A percentile compares a stretch with the other conserved stretches of the same genome.
Evolutionary conservation across 176 grass and related monocot genomes (phyloP).

Genomic region (Aegilops speltoides): DNA sequence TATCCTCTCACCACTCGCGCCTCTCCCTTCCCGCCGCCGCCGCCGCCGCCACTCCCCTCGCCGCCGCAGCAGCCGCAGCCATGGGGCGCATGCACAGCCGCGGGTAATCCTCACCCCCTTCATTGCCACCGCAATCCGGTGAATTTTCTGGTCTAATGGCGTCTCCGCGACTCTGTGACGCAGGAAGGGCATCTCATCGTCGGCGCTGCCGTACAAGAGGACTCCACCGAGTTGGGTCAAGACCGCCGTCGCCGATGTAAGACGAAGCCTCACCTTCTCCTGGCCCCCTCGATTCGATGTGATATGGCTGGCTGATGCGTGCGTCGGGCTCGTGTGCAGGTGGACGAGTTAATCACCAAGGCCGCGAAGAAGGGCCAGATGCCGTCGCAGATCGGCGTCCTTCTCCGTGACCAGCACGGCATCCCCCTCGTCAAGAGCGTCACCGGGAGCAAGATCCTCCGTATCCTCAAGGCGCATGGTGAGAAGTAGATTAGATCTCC

Average conservation of each 20-base stretch:
- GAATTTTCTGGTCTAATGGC: slow-evolving; percentile 33
- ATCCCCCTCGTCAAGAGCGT: slow-evolving; percentile 76
- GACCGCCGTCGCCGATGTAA: slow-evolving; percentile 58
- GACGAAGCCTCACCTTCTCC: not conserved
- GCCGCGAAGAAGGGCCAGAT: slow-evolving; percentile 74
- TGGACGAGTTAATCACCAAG: slow-evolving; percentile 77
- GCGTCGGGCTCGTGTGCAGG: slow-evolving; percentile 11
- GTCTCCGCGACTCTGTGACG: not conserved
- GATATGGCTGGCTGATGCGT: not conserved
- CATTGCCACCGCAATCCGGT: not conserved
- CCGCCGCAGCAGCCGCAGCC: not conserved
- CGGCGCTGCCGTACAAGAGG: slow-evolving; percentile 89
- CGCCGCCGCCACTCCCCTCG: not conserved
- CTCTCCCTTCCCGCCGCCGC: slow-evolving; percentile 32
- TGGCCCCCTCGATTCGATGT: not conserved
- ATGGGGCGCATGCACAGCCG: slow-evolving; percentile 91
- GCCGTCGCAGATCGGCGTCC: slow-evolving; percentile 74
- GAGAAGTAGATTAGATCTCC: not conserved
- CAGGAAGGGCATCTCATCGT: slow-evolving; percentile 93
- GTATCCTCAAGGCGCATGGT: slow-evolving; percentile 91
- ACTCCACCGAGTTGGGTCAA: slow-evolving; percentile 80
- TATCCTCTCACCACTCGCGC: slow-evolving; percentile 22
- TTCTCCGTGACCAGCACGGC: slow-evolving; percentile 80
- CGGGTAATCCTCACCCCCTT: slow-evolving; percentile 28
- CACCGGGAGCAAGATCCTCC: slow-evolving; percentile 91